Percentiles rank a stretch among this genome's conserved stretches.
Conservation (phyloP, 306 rosid genomes). For the Echinosophora koreensis region DNA sequence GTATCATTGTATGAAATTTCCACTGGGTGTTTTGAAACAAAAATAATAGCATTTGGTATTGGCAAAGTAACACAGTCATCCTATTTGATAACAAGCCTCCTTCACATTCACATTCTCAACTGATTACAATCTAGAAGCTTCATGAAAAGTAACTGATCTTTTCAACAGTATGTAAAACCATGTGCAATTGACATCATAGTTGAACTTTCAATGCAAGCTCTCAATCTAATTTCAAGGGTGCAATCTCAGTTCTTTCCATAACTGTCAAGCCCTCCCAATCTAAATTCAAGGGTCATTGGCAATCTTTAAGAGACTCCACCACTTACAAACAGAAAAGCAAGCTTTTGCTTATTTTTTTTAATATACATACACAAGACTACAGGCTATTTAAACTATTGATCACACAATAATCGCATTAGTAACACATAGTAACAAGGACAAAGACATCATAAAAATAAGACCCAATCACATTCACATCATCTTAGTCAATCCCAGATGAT, state of each 20-base stretch:
- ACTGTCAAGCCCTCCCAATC: neutral
- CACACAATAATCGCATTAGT: neutral
- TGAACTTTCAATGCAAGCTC: neutral
- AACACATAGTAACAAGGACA: neutral
- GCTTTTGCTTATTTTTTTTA: neutral
- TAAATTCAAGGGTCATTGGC: neutral
- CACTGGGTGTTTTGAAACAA: neutral
- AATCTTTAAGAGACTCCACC: neutral
- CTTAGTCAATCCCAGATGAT: too few relatives aligned
- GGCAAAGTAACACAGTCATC: neutral
- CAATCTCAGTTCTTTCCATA: neutral
- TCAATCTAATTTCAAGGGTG: neutral
- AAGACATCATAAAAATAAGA: neutral
- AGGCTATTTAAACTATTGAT: neutral
- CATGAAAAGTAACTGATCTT: neutral
- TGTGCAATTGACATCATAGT: neutral
- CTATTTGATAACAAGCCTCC: neutral
- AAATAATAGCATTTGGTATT: neutral
- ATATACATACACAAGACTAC: neutral
- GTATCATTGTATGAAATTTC: neutral
- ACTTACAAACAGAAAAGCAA: neutral
- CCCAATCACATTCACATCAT: neutral
- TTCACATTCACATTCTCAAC: neutral
- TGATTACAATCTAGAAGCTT: neutral
- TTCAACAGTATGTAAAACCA: neutral